These are phyloP conservation scores for Ustilago sp. DNA, from an alignment of 1,284 basidiomycete species.

Conservation along the genomic window DNA sequence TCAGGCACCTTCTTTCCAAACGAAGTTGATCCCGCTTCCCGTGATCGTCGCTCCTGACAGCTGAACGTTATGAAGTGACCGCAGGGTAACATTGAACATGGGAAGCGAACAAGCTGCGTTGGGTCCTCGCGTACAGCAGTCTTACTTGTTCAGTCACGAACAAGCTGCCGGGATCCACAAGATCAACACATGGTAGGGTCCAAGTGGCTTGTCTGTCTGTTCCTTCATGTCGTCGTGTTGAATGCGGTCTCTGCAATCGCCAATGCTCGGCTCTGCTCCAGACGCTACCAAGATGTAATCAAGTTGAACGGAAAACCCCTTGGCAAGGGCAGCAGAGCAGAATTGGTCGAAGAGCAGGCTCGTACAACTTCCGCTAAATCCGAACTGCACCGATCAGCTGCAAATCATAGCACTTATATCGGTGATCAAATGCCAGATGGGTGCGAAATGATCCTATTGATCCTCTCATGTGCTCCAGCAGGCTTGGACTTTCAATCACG, in stretches of 20 bases:
- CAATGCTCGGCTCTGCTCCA: background rate
- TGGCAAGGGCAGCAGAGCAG: slow-evolving; percentile 2
- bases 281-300: background rate
- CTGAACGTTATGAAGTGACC: background rate
- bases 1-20: background rate
- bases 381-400: background rate
- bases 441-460: too few species aligned
- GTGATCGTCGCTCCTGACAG: background rate
- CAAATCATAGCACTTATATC: background rate
- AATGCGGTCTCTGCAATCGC: background rate
- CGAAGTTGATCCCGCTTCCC: background rate
- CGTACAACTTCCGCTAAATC: slow-evolving; percentile 10
- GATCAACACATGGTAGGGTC: background rate
- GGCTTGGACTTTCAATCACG: background rate
- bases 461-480: too few species aligned
- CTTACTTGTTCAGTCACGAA: background rate
- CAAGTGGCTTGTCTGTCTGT: slow-evolving; percentile 3
- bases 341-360: background rate
- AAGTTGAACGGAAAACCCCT: background rate
- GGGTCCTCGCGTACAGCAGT: background rate
- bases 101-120: background rate
- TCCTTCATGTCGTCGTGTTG: background rate
- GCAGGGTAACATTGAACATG: background rate
- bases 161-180: background rate
- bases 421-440: background rate